These are phyloP conservation scores for Tremellales sp. DNA, from an alignment of 1,284 basidiomycete species.

Conservation along the genomic window DNA sequence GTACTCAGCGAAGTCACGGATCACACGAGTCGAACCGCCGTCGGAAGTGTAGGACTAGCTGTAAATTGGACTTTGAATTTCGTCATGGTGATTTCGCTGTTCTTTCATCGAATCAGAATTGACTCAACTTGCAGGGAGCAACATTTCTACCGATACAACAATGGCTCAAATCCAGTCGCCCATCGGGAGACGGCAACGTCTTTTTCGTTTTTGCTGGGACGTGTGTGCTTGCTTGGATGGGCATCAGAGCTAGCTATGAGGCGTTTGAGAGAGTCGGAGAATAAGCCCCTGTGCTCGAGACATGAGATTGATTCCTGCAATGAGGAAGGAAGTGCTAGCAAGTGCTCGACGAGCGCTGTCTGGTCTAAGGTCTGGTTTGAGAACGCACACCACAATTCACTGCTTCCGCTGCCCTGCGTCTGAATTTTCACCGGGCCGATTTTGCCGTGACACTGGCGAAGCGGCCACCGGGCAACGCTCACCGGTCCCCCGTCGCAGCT, in stretches of 20 bases:
- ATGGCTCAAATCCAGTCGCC: conserved; percentile 22
- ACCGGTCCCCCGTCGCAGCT: too few relatives aligned
- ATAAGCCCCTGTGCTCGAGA: too few relatives aligned
- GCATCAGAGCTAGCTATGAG: conserved; percentile 12
- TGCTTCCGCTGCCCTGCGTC: too few relatives aligned
- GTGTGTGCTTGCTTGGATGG: conserved; percentile 16
- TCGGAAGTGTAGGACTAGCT: conserved; percentile 32
- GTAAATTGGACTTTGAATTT: conserved; percentile 41
- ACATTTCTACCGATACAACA: conserved; percentile 36
- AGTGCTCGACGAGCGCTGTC: too few relatives aligned
- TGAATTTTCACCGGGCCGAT: too few relatives aligned
- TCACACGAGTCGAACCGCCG: conserved; percentile 31
- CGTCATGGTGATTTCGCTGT: conserved; percentile 16
- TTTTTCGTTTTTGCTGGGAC: conserved; percentile 34
- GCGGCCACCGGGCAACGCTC: too few relatives aligned
- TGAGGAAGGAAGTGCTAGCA: too few relatives aligned
- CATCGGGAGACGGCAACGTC: conserved; percentile 32
- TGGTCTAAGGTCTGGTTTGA: too few relatives aligned
- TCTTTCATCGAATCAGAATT: not conserved
- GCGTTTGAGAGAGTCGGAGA: not conserved
- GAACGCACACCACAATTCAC: too few relatives aligned
- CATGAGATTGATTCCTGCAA: too few relatives aligned
- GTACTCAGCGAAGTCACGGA: conserved; percentile 40
- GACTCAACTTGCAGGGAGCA: conserved; percentile 15
- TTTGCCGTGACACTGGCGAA: too few relatives aligned